Evolutionary conservation across 192 early-diverging fungal genomes (phyloP).

Genomic region (Gigaspora rosea): DNA sequence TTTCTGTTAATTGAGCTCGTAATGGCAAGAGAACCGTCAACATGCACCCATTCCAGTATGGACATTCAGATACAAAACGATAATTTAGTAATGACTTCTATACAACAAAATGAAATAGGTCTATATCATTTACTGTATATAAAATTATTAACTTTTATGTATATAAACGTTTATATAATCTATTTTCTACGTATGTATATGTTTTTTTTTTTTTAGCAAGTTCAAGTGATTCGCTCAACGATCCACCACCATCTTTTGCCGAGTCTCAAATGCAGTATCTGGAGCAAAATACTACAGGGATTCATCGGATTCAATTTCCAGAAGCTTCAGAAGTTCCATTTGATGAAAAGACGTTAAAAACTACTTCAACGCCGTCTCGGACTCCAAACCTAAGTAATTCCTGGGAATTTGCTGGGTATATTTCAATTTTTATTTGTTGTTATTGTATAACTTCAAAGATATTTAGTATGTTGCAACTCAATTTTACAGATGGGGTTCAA

Average conservation of each 20-base stretch:
- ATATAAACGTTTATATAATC: too few species aligned
- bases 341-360: slow-evolving; percentile 30
- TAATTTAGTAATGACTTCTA: too few species aligned
- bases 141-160: too few species aligned
- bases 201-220: background rate
- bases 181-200: background rate
- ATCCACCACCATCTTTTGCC: background rate
- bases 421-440: slow-evolving; percentile 2
- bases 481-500: slow-evolving; percentile 34
- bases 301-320: too few species aligned
- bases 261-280: too few species aligned
- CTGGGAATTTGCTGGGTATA: slow-evolving; percentile 56
- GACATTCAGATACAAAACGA: too few species aligned
- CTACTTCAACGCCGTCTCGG: slow-evolving; percentile 40
- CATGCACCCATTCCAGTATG: too few species aligned
- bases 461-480: background rate
- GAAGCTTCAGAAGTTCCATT: background rate
- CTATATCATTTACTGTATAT: too few species aligned
- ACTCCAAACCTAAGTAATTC: slow-evolving; percentile 46
- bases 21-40: too few species aligned
- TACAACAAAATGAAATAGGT: too few species aligned
- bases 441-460: background rate
- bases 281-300: too few species aligned
- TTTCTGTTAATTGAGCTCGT: too few species aligned
- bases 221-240: background rate